Evolutionary conservation across 768 basidiomycete genomes (phyloP), one percentile per base, ranked within the genome.

Genomic region (Mrakia blollopis): DNA sequence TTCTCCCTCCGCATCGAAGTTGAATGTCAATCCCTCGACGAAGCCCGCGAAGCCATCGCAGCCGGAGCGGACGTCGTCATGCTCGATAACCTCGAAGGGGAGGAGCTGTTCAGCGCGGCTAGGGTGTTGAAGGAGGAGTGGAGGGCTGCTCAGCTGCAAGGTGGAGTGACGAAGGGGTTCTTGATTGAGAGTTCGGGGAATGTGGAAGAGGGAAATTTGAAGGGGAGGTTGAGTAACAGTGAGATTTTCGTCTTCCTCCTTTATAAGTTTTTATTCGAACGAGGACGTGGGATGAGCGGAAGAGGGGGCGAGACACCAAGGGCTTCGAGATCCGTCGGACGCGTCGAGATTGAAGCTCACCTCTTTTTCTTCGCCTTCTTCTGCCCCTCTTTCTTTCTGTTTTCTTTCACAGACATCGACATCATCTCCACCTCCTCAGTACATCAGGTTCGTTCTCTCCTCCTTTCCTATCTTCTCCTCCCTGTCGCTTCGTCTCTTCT

Each of bases 1-100:
- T 98, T 98, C 85, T 91, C 90, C 75, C 85, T 94, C 68, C 88
- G 92, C 37, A 89, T 99, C 61, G 96, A 98, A 79, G 94, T 98
- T 41, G 97, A 99, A 84, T 95, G 96, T 35, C 87, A 89, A 61
- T 90, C 91, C 9, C 91, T 93, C 84, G 90, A 86, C 28, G 95
- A 97, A 83, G 97, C 94, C 16, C 90, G 95, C 81, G 94, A 98
- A 85, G 97, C 97, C n/a, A 94, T 99, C 81, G 89, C 89, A 21
- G 95, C 95, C 9, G 97, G 97, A 5, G 94, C 93, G 35, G 93
- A 98, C 83, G 89, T 98, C 70, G 87, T 98, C 81, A 96, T 97
- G 94, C 88, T 97, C 32, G 94, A 98, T 81, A 96, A 97, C 83
- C 91, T 97, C 68, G 89, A 91, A 81, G 94, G 93, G 2, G 85